Evolutionary conservation across 2,329 filamentous ascomycete genomes (phyloP), one percentile per base, ranked within the genome.

Genomic region (Pseudophaeomoniella oleicola): DNA sequence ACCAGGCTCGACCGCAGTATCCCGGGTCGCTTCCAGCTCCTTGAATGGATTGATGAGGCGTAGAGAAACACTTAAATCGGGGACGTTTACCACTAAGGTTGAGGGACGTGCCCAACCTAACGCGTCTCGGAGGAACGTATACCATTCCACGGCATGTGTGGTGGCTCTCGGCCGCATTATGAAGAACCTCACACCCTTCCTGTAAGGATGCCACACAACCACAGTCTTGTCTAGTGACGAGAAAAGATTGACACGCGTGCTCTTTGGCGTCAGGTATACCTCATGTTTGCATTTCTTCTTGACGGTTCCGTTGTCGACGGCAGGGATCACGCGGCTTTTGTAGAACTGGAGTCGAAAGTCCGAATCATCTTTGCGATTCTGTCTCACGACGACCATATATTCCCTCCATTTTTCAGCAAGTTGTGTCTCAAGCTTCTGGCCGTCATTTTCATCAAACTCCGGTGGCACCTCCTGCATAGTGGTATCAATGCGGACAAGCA

Each of bases 171-270:
- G 66, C 18, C 72, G 67, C 53, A 81, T 65, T 41, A 80, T 74
- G 43, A 69, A 71, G 36, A 81, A 76, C 19, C 63, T 62, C 2
- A 71, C 75, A 3, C 72, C 67, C 13, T 53, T 56, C 37, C 63
- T 64, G 40, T 60, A 59, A 3, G 70, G 68, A 19, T 67, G 60
- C 66, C 75, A 80, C 6, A 80, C 56, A 6, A 75, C 76, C 13
- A 80, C 59, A 1, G 75, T 76, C 51, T 81, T 81, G 53, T 81
- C 76, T 12, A 81, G 57, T 3, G 73, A 64, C 2, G 76, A 80
- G 47, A 72, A 81, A 2, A 81, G 51, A 42, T 79, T 79, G 38
- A 77, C 68, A 34, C 60, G 66, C 10, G 70, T 67, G 14, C 57
- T 59, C 42, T 65, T 71, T 13, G 57, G 62, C 34, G 66, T 64